These are phyloP conservation scores for Suillus occidentalis DNA, from an alignment of 768 basidiomycete genomes.

Conservation along the genomic window DNA sequence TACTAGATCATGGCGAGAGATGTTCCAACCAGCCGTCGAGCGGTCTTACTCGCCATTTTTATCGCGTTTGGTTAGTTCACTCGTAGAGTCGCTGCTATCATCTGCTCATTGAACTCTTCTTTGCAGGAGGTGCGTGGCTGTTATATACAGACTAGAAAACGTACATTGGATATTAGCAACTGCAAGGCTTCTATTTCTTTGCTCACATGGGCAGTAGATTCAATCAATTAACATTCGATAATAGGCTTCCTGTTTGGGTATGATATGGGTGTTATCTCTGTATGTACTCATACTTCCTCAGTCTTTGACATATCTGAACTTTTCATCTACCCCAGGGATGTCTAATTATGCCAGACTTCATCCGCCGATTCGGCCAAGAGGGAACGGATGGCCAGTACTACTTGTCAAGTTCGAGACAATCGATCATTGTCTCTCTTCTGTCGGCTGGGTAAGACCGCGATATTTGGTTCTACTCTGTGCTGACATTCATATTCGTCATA, in stretches of 20 bases:
- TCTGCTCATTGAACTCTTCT: background rate
- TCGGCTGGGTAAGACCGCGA: constrained; percentile 57
- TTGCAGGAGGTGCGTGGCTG: constrained; percentile 22
- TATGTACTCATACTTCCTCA: constrained; percentile 27
- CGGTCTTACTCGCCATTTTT: constrained; percentile 65
- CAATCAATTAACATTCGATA: background rate
- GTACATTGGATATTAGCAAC: constrained; percentile 5
- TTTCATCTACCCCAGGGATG: constrained; percentile 58
- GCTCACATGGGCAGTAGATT: background rate
- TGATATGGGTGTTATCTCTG: constrained; percentile 77
- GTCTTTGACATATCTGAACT: constrained; percentile 3
- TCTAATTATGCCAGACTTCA: constrained; percentile 78
- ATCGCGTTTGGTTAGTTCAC: constrained; percentile 64
- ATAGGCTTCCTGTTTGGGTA: constrained; percentile 71
- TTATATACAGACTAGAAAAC: background rate
- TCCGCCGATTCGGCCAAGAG: constrained; percentile 62
- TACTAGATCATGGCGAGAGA: constrained; percentile 34
- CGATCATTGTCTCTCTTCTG: constrained; percentile 75
- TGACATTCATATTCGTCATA: constrained; percentile 2
- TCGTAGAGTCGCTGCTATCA: background rate
- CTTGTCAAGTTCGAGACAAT: constrained; percentile 64
- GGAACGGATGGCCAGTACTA: constrained; percentile 46
- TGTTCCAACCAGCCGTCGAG: constrained; percentile 61
- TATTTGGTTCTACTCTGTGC: background rate
- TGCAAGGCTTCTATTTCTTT: constrained; percentile 2